These are phyloP conservation scores for Pseudogymnoascus sp. DNA, from an alignment of 2,329 filamentous ascomycete genomes.

Conservation along the genomic window DNA sequence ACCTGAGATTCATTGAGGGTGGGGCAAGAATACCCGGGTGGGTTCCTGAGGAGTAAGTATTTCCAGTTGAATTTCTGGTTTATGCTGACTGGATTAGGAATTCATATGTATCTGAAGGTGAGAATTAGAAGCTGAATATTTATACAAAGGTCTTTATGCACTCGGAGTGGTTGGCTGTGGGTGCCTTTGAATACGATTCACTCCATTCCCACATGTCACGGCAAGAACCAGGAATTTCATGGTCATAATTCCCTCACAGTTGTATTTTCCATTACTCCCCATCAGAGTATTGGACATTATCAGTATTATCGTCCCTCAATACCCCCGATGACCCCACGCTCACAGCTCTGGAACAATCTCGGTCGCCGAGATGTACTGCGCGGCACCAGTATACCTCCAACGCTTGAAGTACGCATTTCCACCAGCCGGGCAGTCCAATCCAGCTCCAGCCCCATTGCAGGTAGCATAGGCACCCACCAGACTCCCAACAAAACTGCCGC, in stretches of 20 bases:
- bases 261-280: not conserved
- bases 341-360: not conserved
- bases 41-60: constrained; percentile 14
- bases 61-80: not conserved
- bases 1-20: constrained; percentile 14
- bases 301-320: not conserved
- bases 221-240: not conserved
- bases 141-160: too few relatives aligned
- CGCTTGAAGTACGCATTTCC: constrained; percentile 25
- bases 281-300: not conserved
- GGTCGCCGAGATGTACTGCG: constrained; percentile 5
- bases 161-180: not conserved
- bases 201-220: not conserved
- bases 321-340: not conserved
- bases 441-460: constrained; percentile 29
- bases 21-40: constrained; percentile 19
- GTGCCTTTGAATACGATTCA: not conserved
- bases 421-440: constrained; percentile 23
- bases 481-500: constrained; percentile 29
- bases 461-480: constrained; percentile 31
- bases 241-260: not conserved
- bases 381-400: constrained; percentile 7
- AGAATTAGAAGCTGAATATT: not conserved
- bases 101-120: not conserved
- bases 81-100: not conserved